Percentiles rank a stretch among this genome's conserved stretches.
Conservation (phyloP, 2,329 filamentous ascomycete species). For the Venturia oleaginea region DNA sequence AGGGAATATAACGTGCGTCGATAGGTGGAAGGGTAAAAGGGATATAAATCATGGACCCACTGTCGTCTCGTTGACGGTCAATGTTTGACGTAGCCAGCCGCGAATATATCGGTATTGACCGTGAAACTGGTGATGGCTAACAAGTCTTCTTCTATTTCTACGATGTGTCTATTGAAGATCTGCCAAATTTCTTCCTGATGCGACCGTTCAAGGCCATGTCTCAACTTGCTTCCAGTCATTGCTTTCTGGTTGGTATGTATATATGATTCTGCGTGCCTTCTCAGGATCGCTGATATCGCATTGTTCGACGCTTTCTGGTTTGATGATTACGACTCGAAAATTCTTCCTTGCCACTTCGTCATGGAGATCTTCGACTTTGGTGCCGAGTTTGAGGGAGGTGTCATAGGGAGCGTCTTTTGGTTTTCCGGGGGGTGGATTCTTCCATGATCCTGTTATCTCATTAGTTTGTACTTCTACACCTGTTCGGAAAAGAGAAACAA, state of each 20-base stretch:
- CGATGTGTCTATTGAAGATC: too few species aligned
- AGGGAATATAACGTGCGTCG: too few species aligned
- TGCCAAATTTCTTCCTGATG: neutral
- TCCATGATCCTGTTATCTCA: conserved; percentile 48
- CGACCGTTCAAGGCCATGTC: conserved; percentile 49
- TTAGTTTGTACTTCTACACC: neutral
- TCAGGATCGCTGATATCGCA: conserved; percentile 61
- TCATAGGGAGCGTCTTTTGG: conserved; percentile 35
- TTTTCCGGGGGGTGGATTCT: conserved; percentile 44
- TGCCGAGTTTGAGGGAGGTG: conserved; percentile 36
- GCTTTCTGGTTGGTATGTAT: conserved; percentile 42
- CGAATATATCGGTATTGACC: too few species aligned
- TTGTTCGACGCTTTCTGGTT: conserved; percentile 67
- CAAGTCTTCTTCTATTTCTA: too few species aligned
- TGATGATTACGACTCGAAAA: conserved; percentile 82
- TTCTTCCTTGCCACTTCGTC: conserved; percentile 63
- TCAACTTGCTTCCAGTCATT: conserved; percentile 43
- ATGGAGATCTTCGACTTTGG: conserved; percentile 60
- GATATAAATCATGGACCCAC: too few species aligned
- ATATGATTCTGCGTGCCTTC: conserved; percentile 55
- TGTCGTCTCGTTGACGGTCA: too few species aligned
- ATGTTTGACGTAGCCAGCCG: too few species aligned
- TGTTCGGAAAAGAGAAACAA: neutral
- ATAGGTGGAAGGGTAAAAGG: too few species aligned
- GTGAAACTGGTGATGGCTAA: too few species aligned